Evolutionary conservation across 306 rosid genomes (phyloP), one percentile per base, ranked within the genome.

Genomic region (Adenanthera pavonina): DNA sequence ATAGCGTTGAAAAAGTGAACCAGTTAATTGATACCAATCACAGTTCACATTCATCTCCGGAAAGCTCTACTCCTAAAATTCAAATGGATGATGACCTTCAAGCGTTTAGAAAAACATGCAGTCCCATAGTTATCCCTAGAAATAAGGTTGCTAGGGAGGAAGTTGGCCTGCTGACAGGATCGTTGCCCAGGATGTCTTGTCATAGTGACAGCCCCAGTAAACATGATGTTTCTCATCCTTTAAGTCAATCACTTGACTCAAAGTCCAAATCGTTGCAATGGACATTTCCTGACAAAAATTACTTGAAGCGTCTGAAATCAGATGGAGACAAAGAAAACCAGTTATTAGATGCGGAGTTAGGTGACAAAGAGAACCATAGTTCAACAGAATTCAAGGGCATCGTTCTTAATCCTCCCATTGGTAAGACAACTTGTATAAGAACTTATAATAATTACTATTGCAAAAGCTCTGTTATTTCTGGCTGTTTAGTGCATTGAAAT

Each of bases 191-290:
- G 81, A 69, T 90, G 82, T 70, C 85, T 85, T 53, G 85, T 85
- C 52, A 40, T 35, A 66, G 61, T 69, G 78, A 72, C 64, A 67
- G 72, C 64, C 72, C 82, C 77, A 74, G 75, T 82, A 70, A 71
- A 54, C 62, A 43, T 43, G 77, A 82, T 77, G 72, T 80, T 81
- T 65, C 53, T 74, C 74, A 71, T 82, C 90, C 86, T 79, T 76
- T 86, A 48, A 87, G 97, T 91, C 89, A 77, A 64, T 92, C 99
- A 19, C 73, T 92, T 67, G 95, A 90, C 87, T 89, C 94, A 72
- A 84, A 83, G 77, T 80, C 85, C 78, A 36, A 66, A 83, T 76
- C 87, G 10, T 81, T 79, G 69, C 76, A 78, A 16, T 85, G 80
- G 83, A 56, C 74, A 59, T 71, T 74, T 76, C 82, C 81, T 43